Evolutionary conservation across 2,329 filamentous ascomycete genomes (phyloP), one percentile per base, ranked within the genome.

Genomic region (Arachnopeziza araneosa): DNA sequence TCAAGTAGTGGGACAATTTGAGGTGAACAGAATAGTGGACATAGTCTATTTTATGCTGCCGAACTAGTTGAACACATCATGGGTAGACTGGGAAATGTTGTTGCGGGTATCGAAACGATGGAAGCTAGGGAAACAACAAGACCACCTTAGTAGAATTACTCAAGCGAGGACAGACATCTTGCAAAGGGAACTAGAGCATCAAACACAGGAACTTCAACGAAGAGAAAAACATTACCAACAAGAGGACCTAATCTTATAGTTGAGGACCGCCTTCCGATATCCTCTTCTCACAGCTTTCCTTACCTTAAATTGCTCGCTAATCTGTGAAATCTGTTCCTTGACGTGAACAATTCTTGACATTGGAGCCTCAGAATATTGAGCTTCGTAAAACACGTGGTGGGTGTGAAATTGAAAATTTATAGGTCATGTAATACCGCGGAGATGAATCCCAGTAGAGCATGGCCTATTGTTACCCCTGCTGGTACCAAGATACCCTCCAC

Each of bases 61-160:
- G n/a, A n/a, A 66, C 53, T 14, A 72, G 73, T 8, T 71, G 65
- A 50, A 69, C 60, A 57, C 72, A 62, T 73, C 71, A 26, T 74
- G 68, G n/a, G 55, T 60, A 5, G 72, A 19, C 66, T 65, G 17
- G 74, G 54, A 26, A 58, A 63, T 0, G 60, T 57, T 53, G 58
- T 55, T 4, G 32, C 57, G 36, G 23, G 4, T 17, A 61, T 56
- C 50, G 23, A 54, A 30, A 22, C 26, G 21, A 59, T 22, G n/a
- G n/a, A 30, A 30, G 9, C 24, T 44, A 36, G 26, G 53, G 48
- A 6, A 57, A 44, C 22, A 64, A 48, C 22, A 58, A n/a, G 19
- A 50, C 23, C 21, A 48, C 60, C 54, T 52, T 54, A 14, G 36
- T 12, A 44, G 17, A 44, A 44, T 12, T 44, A 44, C 10, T 44